Evolutionary conservation across 208 protist genomes (phyloP).

Genomic region (Phytomonas sp.): DNA sequence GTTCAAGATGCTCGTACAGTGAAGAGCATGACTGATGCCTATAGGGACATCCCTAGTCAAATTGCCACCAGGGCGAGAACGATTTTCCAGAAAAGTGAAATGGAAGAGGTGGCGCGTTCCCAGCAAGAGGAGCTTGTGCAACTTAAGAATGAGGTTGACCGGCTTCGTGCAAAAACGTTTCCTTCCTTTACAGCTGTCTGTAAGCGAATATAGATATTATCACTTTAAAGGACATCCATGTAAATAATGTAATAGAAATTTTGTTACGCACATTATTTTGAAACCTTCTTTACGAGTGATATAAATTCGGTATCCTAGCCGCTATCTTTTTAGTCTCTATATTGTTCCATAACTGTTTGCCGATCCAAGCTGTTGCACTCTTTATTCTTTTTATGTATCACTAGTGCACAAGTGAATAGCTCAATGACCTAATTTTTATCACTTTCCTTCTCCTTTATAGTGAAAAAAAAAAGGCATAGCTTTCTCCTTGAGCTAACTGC

Average conservation of each 20-base stretch:
- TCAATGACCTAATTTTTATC: background rate
- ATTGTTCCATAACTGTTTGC: background rate
- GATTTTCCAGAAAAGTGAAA: constrained; percentile 66
- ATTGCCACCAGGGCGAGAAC: constrained; percentile 52
- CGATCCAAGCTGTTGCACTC: background rate
- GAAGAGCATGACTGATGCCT: constrained; percentile 47
- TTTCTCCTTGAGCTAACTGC: background rate
- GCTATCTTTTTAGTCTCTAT: constrained; percentile 6
- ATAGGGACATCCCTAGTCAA: constrained; percentile 8
- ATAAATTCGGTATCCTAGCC: background rate
- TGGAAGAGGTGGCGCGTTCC: constrained; percentile 73
- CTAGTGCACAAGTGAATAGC: background rate
- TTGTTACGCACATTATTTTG: background rate
- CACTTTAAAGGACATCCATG: constrained; percentile 8
- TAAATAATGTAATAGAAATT: constrained; percentile 1
- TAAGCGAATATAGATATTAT: constrained; percentile 25
- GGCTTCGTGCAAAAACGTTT: constrained; percentile 79
- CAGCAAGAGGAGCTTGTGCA: constrained; percentile 84
- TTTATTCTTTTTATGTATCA: background rate
- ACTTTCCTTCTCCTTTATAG: background rate
- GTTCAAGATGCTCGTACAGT: constrained; percentile 54
- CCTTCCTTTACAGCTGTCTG: constrained; percentile 89
- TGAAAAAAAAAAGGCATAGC: background rate
- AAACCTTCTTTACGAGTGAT: background rate
- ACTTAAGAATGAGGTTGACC: constrained; percentile 81